Evolutionary conservation across 208 protist species (phyloP).

Genomic region (Blastocrithidia nonstop): DNA sequence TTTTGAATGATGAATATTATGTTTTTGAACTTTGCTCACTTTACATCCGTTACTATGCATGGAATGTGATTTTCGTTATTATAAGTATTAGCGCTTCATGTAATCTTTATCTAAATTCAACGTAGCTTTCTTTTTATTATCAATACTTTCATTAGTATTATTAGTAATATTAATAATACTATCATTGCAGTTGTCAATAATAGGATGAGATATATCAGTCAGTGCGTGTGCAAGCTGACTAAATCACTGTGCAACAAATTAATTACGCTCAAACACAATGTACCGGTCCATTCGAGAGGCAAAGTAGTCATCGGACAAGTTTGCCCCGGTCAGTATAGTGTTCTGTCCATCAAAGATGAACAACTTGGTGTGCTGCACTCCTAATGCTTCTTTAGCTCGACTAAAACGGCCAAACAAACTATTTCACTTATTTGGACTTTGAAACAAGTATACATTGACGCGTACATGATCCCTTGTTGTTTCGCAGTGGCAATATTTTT

Average conservation of each 20-base stretch:
- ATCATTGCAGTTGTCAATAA: slow-evolving; percentile 12
- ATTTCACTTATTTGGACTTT: slow-evolving; percentile 46
- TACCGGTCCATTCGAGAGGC: slow-evolving; percentile 89
- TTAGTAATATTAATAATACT: slow-evolving; percentile 1
- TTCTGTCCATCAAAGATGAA: slow-evolving; percentile 82
- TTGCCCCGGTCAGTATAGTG: slow-evolving; percentile 86
- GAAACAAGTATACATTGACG: slow-evolving; percentile 47
- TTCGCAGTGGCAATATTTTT: not conserved
- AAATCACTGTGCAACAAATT: slow-evolving; percentile 52
- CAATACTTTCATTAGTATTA: no score
- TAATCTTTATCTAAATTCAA: no score
- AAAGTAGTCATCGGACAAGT: slow-evolving; percentile 92
- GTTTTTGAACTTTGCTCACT: no score
- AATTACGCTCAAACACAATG: slow-evolving; percentile 45
- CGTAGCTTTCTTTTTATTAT: no score
- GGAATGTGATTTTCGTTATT: no score
- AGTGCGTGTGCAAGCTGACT: slow-evolving; percentile 20
- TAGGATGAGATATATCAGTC: slow-evolving; percentile 22
- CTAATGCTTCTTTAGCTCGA: slow-evolving; percentile 58
- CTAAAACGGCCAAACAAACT: slow-evolving; percentile 33
- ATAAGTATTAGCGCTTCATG: no score
- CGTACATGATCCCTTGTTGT: slow-evolving; percentile 5
- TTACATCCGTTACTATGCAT: no score
- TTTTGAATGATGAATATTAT: no score
- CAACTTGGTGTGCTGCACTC: slow-evolving; percentile 91